Base-by-base conservation (phyloP, 495 filamentous ascomycete species). In the Amniculicola lignicola region DNA sequence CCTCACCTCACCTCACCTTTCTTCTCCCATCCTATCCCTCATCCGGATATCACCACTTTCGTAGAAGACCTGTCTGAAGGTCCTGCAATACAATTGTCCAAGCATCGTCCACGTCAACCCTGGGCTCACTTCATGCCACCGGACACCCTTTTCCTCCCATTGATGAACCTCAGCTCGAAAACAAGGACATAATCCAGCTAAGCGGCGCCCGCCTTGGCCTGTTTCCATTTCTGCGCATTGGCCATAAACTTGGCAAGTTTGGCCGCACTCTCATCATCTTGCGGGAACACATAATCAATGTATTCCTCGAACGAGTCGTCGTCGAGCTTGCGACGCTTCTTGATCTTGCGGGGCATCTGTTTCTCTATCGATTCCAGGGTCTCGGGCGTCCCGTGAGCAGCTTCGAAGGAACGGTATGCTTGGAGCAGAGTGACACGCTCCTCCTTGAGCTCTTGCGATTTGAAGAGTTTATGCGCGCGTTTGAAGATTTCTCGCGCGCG, bases 281-380 rank as follows among this genome's bases (percentile, higher is more conserved):
- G 91, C 4, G 93, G 93, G 83, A 98, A 98, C 40, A 97, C 80
- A 67, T 92, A 96, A 70, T 97, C 93, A 77, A 92, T 81, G 70
- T 95, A 98, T 74, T 98, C 93, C 79, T 98, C 93, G 77, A 89
- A 96, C 16, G 81, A 85, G 68, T 95, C 92, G 73, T 96, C 91
- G 68, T 95, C 91, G 72, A 96, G 67, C 82, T 84, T 91, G 70
- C 93, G 84, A 63, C 90, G 81, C 80, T 93, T 93, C 84, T 95
- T 98, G 70, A 89, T 87, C 69, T 83, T 86, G 42, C 90, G 79
- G 24, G 94, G 94, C 90, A 96, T 95, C 76, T 95, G 88, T 65
- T 83, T 84, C 69, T 91, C 85, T 51, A 98, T 85, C 65, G 85
- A 86, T 51, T 91, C 87, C 58, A 88, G 78, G 57, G 96, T 89